A percentile compares a stretch with the other conserved stretches of the same genome.
These are phyloP conservation scores for Brassica rapa DNA, from an alignment of 345 rosid genomes.

Conservation along the genomic window DNA sequence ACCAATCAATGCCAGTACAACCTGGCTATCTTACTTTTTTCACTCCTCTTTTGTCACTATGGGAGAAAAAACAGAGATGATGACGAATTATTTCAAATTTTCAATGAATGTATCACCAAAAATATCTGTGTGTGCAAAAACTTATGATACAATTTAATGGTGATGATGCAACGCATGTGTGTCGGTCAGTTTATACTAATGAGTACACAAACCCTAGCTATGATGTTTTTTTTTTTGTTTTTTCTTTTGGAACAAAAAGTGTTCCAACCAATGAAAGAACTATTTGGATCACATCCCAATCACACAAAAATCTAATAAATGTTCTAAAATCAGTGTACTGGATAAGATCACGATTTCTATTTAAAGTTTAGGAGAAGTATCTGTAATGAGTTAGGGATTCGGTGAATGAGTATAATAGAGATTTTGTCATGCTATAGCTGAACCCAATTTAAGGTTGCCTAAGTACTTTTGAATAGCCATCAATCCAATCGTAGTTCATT, in stretches of 20 bases:
- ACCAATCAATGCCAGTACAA: constrained; percentile 26
- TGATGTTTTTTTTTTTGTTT: neutral
- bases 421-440: too few relatives aligned
- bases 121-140: constrained; percentile 12
- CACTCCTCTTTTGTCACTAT: neutral
- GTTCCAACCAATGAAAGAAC: neutral
- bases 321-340: too few relatives aligned
- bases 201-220: neutral
- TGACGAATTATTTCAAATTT: neutral
- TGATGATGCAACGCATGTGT: constrained; percentile 27
- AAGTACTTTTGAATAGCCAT: too few relatives aligned
- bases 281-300: neutral
- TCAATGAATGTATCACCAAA: constrained; percentile 17
- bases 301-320: neutral
- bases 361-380: too few relatives aligned
- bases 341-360: too few relatives aligned
- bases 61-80: neutral
- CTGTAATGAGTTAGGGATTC: too few relatives aligned
- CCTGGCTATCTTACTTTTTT: neutral
- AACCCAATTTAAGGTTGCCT: too few relatives aligned
- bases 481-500: too few relatives aligned
- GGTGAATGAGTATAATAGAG: too few relatives aligned
- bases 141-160: neutral
- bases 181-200: constrained; percentile 20
- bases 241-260: neutral